Conservation (phyloP, 2,329 filamentous ascomycete species). For the Pezicula neosporulosa region DNA sequence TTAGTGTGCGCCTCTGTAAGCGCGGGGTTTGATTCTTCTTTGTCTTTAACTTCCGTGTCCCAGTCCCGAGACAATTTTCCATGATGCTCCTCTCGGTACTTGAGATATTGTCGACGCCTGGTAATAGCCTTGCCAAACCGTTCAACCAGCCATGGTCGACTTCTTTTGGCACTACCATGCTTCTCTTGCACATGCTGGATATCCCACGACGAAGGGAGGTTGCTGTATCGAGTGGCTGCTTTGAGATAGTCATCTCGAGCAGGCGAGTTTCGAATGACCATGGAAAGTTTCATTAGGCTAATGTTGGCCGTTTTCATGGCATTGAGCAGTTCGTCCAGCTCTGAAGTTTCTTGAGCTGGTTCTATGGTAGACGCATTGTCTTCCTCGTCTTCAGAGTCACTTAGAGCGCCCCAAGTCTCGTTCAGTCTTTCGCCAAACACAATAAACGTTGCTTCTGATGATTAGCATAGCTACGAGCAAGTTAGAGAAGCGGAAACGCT, state of each 20-base stretch:
- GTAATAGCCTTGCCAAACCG: constrained; percentile 28
- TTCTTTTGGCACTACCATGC: constrained; percentile 10
- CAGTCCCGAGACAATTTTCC: constrained; percentile 15
- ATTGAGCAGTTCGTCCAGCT: constrained; percentile 17
- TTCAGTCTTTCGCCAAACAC: constrained; percentile 12
- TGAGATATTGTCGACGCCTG: constrained; percentile 26
- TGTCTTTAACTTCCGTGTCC: constrained; percentile 6
- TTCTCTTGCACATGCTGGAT: constrained; percentile 22
- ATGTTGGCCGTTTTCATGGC: constrained; percentile 15
- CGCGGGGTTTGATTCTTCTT: neutral
- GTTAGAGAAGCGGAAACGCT: neutral
- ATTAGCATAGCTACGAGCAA: neutral
- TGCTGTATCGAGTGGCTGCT: constrained; percentile 16
- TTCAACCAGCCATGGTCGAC: constrained; percentile 15
- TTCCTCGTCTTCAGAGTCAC: constrained; percentile 13
- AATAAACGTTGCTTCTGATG: constrained; percentile 10
- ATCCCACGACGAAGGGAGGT: constrained; percentile 9
- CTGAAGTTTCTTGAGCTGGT: constrained; percentile 11
- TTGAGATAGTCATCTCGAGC: constrained; percentile 21
- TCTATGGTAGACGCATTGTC: neutral
- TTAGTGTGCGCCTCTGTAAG: constrained; percentile 16
- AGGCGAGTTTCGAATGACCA: constrained; percentile 19
- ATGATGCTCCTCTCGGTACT: constrained; percentile 27
- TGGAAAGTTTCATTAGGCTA: constrained; percentile 21
- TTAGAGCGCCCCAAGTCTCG: constrained; percentile 13